phyloP scores from a whole-genome alignment of 2,329 filamentous ascomycete species.

The Lachnellula willkommii region DNA sequence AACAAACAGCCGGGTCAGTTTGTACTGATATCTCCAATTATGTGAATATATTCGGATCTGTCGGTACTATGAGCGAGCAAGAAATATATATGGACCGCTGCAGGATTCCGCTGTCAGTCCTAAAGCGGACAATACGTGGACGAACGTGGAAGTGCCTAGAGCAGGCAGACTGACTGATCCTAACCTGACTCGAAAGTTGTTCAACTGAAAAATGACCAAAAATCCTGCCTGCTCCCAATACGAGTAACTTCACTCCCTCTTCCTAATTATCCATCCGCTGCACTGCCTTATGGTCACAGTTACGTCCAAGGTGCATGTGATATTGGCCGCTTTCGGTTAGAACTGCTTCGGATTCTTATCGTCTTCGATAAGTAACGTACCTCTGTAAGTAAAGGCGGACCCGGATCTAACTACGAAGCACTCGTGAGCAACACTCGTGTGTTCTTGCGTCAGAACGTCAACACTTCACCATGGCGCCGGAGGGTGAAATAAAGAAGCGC shows the following conservation, averaged over 20 bases:
- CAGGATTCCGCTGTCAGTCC: no score
- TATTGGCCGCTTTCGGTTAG: background rate
- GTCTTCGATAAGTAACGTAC: background rate
- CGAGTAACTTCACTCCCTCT: no score
- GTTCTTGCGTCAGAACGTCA: background rate
- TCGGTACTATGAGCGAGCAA: no score
- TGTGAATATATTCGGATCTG: no score
- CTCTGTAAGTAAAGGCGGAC: background rate
- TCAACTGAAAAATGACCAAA: no score
- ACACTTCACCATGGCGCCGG: conserved; percentile 31
- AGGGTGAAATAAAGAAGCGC: conserved; percentile 38
- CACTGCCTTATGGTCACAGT: background rate
- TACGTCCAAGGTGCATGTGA: background rate
- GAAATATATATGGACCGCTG: no score
- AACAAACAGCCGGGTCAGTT: no score
- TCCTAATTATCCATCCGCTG: background rate
- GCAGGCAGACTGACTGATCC: background rate
- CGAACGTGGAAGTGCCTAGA: no score
- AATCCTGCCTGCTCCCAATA: no score
- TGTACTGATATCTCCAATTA: background rate
- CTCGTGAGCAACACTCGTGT: background rate
- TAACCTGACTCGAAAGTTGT: background rate
- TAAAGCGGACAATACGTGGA: no score
- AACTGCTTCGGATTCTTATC: background rate
- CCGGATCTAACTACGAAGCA: no score